These are phyloP conservation scores for Oenanthe javanica DNA, from an alignment of 140 eudicot genomes.

Conservation along the genomic window DNA sequence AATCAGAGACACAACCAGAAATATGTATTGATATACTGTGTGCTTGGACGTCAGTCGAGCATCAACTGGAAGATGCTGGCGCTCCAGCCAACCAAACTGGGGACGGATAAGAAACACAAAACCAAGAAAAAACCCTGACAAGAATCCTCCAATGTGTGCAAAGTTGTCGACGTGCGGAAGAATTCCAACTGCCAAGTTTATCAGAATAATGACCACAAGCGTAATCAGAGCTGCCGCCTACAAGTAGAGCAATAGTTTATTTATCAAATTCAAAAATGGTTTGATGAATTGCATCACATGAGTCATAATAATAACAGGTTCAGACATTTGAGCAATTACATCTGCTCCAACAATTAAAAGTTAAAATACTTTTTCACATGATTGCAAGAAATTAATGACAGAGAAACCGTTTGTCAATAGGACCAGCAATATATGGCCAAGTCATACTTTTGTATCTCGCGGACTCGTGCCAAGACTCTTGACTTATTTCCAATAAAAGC, in stretches of 20 bases:
- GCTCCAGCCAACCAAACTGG: constrained; percentile 57
- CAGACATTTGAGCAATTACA: too few species aligned
- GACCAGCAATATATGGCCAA: not conserved
- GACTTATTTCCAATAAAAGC: not conserved
- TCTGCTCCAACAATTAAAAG: not conserved
- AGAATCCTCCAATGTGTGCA: constrained; percentile 59
- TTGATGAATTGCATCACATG: not conserved
- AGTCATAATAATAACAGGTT: too few species aligned
- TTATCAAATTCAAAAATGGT: not conserved
- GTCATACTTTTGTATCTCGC: not conserved
- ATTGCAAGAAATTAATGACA: not conserved
- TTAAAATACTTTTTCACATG: not conserved
- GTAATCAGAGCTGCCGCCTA: constrained; percentile 53
- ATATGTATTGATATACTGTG: constrained; percentile 37
- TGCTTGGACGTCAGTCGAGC: constrained; percentile 40
- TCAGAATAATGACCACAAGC: constrained; percentile 39
- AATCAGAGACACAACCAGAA: constrained; percentile 34
- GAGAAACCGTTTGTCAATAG: not conserved
- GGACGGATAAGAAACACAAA: constrained; percentile 51
- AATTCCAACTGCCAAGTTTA: constrained; percentile 57
- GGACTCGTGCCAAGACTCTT: not conserved
- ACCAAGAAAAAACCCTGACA: constrained; percentile 55
- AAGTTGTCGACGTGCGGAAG: constrained; percentile 62
- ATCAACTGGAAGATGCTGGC: constrained; percentile 46
- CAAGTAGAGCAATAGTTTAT: not conserved